phyloP scores from a whole-genome alignment of 2,329 filamentous ascomycete genomes.

The Dothideomycetes sp. region DNA sequence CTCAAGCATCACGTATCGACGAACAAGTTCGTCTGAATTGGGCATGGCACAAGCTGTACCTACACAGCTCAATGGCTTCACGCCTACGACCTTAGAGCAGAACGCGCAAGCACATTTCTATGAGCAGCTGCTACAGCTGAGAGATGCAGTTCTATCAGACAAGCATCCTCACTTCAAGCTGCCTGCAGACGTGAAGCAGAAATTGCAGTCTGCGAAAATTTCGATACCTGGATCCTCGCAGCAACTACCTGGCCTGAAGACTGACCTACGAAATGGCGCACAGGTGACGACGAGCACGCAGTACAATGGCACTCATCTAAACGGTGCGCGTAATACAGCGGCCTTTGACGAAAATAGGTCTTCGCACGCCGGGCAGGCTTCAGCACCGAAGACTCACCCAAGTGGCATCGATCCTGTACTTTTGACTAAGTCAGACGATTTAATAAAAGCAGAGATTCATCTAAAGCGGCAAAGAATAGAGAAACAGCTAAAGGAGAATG shows the following conservation, averaged over 20 bases:
- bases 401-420: conserved; percentile 68
- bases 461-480: conserved; percentile 75
- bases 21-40: background rate
- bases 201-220: conserved; percentile 8
- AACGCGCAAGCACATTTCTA: conserved; percentile 42
- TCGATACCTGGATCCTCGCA: background rate
- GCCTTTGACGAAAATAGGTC: background rate
- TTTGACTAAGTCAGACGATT: conserved; percentile 73
- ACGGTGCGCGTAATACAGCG: background rate
- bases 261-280: too few species aligned
- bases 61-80: conserved; percentile 7
- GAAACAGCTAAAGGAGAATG: conserved; percentile 62
- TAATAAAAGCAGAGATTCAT: conserved; percentile 71
- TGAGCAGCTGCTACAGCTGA: conserved; percentile 69
- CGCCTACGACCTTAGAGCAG: background rate
- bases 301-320: background rate
- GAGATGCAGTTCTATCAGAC: conserved; percentile 70
- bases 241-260: conserved; percentile 3
- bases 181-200: conserved; percentile 39
- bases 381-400: too few species aligned
- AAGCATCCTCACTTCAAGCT: conserved; percentile 54
- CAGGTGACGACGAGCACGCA: conserved; percentile 2
- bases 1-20: too few species aligned
- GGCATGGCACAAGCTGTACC: background rate
- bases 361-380: background rate